A percentile compares a stretch with the other conserved stretches of the same genome.
These are phyloP conservation scores for Heritiera fomes DNA, from an alignment of 345 rosid species.

Conservation along the genomic window DNA sequence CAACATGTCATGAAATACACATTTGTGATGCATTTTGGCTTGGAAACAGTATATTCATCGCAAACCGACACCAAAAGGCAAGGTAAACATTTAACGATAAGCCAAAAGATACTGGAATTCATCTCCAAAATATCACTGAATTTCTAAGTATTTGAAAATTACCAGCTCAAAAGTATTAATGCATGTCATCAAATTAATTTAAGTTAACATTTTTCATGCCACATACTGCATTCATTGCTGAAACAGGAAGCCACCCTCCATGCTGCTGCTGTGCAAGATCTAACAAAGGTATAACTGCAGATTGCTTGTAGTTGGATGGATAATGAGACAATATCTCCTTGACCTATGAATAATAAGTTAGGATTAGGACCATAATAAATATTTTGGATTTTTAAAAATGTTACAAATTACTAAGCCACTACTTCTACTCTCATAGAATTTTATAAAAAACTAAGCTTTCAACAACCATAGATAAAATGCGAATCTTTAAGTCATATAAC, in stretches of 20 bases:
- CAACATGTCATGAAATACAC: not conserved
- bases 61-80: constrained; percentile 7
- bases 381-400: not conserved
- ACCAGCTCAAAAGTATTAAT: not conserved
- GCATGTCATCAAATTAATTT: constrained; percentile 1
- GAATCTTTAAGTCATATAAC: not conserved
- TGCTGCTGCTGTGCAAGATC: constrained; percentile 99
- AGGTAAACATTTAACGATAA: not conserved
- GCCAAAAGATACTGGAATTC: not conserved
- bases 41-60: not conserved
- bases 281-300: constrained; percentile 91
- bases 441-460: not conserved
- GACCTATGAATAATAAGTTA: constrained; percentile 41
- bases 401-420: not conserved
- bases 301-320: constrained; percentile 99
- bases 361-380: not conserved
- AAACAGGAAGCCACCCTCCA: constrained; percentile 99
- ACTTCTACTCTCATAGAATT: not conserved
- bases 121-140: not conserved
- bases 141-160: not conserved
- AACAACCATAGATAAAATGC: not conserved
- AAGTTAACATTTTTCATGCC: not conserved
- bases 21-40: not conserved
- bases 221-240: constrained; percentile 95
- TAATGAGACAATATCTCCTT: constrained; percentile 95